Percentiles rank a stretch among this genome's conserved stretches.
Evolutionary conservation across 495 filamentous ascomycete species (phyloP).

Genomic region (Diplogelasinospora grovesii): DNA sequence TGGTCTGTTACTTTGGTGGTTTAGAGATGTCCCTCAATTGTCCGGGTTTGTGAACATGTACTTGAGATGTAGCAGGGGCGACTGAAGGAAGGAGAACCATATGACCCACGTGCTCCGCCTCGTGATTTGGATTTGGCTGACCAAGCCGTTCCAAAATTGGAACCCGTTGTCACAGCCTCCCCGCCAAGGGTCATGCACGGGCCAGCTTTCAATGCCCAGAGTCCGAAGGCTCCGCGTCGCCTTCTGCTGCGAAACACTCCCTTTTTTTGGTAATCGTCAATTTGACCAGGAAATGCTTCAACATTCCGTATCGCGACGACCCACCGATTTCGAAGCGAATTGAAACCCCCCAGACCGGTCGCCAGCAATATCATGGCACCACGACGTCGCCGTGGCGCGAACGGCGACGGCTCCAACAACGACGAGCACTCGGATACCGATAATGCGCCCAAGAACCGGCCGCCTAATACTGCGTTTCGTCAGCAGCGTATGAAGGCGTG

Average conservation of each 20-base stretch:
- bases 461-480: conserved; percentile 31
- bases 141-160: background rate
- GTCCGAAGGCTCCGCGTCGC: conserved; percentile 26
- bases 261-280: conserved; percentile 9
- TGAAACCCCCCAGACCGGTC: conserved; percentile 4
- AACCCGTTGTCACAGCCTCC: conserved; percentile 18
- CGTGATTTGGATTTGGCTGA: background rate
- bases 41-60: too few species aligned
- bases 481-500: conserved; percentile 34
- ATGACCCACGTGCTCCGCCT: background rate
- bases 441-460: conserved; percentile 27
- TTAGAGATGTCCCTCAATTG: too few species aligned
- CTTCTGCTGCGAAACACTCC: conserved; percentile 15
- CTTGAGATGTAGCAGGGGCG: too few species aligned
- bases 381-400: conserved; percentile 27
- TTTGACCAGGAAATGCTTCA: conserved; percentile 6
- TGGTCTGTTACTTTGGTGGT: too few species aligned
- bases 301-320: conserved; percentile 1
- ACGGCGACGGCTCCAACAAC: conserved; percentile 15
- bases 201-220: conserved; percentile 5
- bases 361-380: conserved; percentile 27
- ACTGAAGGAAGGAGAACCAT: too few species aligned
- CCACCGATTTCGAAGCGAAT: conserved; percentile 2
- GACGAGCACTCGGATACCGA: conserved; percentile 11
- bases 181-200: conserved; percentile 15